Evolutionary conservation across 192 early-diverging fungal species (phyloP), one percentile per base, ranked within the genome.

Genomic region (Allomyces macrogynus): DNA sequence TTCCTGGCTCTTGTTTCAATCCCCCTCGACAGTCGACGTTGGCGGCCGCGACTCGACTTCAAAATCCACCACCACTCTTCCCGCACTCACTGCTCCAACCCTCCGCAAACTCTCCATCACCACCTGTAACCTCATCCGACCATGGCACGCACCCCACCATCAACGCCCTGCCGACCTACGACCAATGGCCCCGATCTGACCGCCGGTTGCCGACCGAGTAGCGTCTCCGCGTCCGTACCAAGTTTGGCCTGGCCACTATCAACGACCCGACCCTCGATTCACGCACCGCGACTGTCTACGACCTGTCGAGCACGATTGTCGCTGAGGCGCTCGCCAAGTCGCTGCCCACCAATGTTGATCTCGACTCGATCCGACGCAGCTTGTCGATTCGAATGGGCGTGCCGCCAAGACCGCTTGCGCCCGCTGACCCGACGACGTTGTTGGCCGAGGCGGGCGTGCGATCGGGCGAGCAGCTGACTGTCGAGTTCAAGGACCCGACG

Each of bases 391-490:
- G 49, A 14, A 23, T 64, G 12, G 73, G 73, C 27, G 71, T 74
- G 44, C 73, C 73, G 24, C 73, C 73, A n/a, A 71, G 67, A 44
- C n/a, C 25, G 14, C 24, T 60, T 24, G n/a, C 23, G 14, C 23
- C 22, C 43, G 40, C 18, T 7, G 25, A 43, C 23, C 42, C 23
- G 1, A 32, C 14, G 32, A 32, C 20, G 1, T 61, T 67, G 18
- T 40, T 71, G 49, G 14, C 27, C 20, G 49, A 25, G 5, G 63
- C 23, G 9, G 69, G 68, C 1, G 67, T 74, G 20, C 44, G 60
- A 57, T 69, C 71, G 44, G 73, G 73, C 18, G 73, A 71, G 25
- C 70, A 71, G 62, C 23, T 74, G 20, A 54, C 66, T 7, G 61
- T 67, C 3, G 72, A 73, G 66, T 27, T 62, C 23, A 66, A 57